Evolutionary conservation across 495 filamentous ascomycete species (phyloP).

Genomic region (Apiosordaria backusii): DNA sequence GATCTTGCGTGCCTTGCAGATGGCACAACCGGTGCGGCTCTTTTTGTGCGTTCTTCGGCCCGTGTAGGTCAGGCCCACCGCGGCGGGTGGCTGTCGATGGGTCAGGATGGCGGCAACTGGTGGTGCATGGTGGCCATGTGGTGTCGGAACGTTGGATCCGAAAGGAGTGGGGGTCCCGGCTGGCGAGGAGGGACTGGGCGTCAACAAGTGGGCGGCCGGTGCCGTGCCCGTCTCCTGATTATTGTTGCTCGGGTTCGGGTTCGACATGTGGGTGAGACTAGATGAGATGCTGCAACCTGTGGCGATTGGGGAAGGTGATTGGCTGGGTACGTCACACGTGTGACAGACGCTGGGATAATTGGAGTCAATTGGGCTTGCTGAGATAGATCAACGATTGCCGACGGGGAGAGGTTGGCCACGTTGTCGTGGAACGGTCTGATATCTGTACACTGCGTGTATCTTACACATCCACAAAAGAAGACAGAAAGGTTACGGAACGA

Average conservation of each 20-base stretch:
- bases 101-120: background rate
- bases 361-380: too few species aligned
- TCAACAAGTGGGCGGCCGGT: background rate
- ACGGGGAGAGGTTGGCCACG: background rate
- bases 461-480: background rate
- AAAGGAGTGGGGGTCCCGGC: conserved; percentile 7
- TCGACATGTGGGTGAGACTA: conserved; percentile 7
- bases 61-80: background rate
- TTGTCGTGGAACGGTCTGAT: background rate
- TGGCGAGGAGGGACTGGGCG: background rate
- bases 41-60: conserved; percentile 34
- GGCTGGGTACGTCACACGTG: background rate
- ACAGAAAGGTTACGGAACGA: background rate
- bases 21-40: conserved; percentile 41
- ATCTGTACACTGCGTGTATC: background rate
- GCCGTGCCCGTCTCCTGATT: background rate
- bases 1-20: conserved; percentile 42
- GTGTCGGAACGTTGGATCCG: background rate
- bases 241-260: background rate
- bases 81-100: background rate
- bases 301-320: conserved; percentile 2
- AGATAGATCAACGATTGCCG: background rate
- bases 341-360: background rate
- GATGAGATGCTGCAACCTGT: background rate
- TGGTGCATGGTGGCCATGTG: background rate